These are phyloP conservation scores for Colletotrichum sp. DNA, from an alignment of 2,329 filamentous ascomycete genomes.

Conservation along the genomic window DNA sequence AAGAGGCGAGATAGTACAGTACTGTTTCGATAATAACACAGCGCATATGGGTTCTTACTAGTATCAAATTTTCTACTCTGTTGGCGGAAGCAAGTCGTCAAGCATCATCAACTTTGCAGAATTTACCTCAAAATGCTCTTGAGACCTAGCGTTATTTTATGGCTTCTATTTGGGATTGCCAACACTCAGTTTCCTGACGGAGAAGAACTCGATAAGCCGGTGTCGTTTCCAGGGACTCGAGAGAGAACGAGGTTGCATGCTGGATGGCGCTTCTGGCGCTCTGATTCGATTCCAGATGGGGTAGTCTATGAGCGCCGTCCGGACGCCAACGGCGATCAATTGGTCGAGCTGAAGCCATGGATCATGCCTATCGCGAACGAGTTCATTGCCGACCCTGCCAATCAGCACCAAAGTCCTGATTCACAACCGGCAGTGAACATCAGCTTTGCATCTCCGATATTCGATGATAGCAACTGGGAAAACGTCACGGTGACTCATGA, in stretches of 20 bases:
- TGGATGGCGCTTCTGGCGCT: slow-evolving; percentile 41
- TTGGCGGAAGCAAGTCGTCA: not conserved
- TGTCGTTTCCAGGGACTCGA: not conserved
- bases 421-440: not conserved
- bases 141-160: not conserved
- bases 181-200: not conserved
- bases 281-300: slow-evolving; percentile 36
- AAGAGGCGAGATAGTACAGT: not conserved
- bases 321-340: not conserved
- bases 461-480: not conserved
- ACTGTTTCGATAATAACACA: not conserved
- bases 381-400: not conserved
- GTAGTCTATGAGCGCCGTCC: slow-evolving; percentile 26
- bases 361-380: slow-evolving; percentile 42
- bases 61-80: not conserved
- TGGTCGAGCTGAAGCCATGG: slow-evolving; percentile 38
- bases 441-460: not conserved
- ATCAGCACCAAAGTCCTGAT: not conserved
- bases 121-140: not conserved
- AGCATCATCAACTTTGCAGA: not conserved
- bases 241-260: slow-evolving; percentile 10
- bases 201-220: not conserved
- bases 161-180: not conserved
- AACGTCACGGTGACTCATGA: not conserved
- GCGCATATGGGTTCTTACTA: not conserved